phyloP scores from a whole-genome alignment of 441 rosid genomes.

The Rhodomyrtus psidioides region DNA sequence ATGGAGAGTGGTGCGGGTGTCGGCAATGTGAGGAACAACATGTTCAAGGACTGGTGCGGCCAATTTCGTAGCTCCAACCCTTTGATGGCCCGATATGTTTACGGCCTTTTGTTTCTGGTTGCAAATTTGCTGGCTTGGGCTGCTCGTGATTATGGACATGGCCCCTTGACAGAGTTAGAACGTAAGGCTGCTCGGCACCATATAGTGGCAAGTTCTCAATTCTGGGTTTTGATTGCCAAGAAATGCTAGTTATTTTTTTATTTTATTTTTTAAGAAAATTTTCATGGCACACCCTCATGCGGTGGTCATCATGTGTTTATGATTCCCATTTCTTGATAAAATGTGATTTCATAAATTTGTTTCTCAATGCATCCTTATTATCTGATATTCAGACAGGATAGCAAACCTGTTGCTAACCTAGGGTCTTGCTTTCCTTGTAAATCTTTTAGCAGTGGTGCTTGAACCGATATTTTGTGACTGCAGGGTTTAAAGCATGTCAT shows the following conservation, averaged over 20 bases:
- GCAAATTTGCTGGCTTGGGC: slow-evolving; percentile 92
- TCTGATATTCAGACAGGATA: neutral
- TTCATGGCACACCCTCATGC: neutral
- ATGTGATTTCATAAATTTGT: neutral
- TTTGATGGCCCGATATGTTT: slow-evolving; percentile 94
- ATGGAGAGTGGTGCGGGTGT: slow-evolving; percentile 48
- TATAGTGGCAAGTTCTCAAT: neutral
- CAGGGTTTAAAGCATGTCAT: slow-evolving; percentile 64
- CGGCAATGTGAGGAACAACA: slow-evolving; percentile 23
- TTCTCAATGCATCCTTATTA: neutral
- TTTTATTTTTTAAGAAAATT: neutral
- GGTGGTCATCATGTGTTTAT: neutral
- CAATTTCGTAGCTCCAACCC: slow-evolving; percentile 84
- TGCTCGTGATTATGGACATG: slow-evolving; percentile 74
- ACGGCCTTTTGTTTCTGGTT: slow-evolving; percentile 66
- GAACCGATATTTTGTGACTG: slow-evolving; percentile 3
- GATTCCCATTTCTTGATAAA: neutral
- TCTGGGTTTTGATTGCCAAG: neutral
- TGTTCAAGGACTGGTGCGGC: slow-evolving; percentile 49
- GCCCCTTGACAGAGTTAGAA: slow-evolving; percentile 50
- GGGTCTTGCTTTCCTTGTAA: neutral
- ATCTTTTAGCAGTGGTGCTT: neutral
- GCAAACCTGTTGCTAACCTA: neutral
- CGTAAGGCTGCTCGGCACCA: slow-evolving; percentile 37
- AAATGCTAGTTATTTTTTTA: neutral